Conservation (phyloP, 2,329 filamentous ascomycete species). For the Neurospora sp. region DNA sequence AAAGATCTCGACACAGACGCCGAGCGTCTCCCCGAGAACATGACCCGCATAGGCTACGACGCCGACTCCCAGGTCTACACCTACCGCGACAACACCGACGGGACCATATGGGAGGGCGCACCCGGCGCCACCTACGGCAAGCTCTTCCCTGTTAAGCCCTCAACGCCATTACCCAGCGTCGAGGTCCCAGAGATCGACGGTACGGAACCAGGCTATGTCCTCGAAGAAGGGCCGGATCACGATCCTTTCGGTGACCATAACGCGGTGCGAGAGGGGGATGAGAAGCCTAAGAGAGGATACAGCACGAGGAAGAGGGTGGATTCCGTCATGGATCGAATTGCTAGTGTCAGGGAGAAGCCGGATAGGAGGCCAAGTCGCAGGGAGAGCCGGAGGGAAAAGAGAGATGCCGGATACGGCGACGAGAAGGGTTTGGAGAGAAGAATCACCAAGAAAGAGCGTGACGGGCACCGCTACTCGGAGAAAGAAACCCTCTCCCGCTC, state of each 20-base stretch:
- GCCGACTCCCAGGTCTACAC: constrained; percentile 44
- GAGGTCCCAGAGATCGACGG: neutral
- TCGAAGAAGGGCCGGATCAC: neutral
- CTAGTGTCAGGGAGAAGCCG: neutral
- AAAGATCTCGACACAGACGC: constrained; percentile 36
- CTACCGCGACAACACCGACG: constrained; percentile 35
- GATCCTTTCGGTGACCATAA: constrained; percentile 1
- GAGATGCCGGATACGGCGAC: neutral
- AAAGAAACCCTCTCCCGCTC: neutral
- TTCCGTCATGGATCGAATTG: neutral
- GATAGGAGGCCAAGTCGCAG: neutral
- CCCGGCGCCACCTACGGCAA: constrained; percentile 40
- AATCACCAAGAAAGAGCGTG: neutral
- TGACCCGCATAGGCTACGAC: constrained; percentile 45
- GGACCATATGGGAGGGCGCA: constrained; percentile 39
- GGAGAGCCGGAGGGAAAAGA: neutral
- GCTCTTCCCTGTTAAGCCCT: constrained; percentile 4
- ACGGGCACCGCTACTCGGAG: neutral
- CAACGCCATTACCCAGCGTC: neutral
- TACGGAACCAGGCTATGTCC: constrained; percentile 3
- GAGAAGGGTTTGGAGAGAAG: neutral
- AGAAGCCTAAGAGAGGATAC: neutral
- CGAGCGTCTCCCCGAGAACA: constrained; percentile 43
- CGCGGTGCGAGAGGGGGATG: neutral
- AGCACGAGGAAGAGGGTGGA: neutral